A percentile compares a stretch with the other conserved stretches of the same genome.
phyloP scores from a whole-genome alignment of 805 yeast species.

The Yarrowia porcina region DNA sequence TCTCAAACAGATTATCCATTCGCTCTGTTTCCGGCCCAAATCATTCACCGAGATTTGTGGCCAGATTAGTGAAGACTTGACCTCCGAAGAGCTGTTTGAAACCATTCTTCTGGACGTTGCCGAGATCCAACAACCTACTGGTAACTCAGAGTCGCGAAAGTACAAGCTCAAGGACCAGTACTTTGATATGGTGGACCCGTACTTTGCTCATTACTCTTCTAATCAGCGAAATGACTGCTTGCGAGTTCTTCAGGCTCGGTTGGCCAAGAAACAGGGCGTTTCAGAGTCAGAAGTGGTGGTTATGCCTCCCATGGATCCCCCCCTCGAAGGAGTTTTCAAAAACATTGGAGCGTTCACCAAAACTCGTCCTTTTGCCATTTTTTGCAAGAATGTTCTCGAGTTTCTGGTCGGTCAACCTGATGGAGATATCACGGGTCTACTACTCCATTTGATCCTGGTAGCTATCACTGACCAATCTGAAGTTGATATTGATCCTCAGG shows the following conservation, averaged over 20 bases:
- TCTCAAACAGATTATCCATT: conserved; percentile 72
- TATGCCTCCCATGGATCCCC: conserved; percentile 48
- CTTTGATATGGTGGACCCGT: conserved; percentile 67
- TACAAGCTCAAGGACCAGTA: conserved; percentile 63
- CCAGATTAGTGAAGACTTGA: conserved; percentile 71
- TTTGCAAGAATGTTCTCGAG: conserved; percentile 27
- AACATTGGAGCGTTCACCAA: conserved; percentile 35
- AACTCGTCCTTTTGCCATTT: conserved; percentile 16
- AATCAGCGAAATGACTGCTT: conserved; percentile 85
- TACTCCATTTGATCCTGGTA: conserved; percentile 9
- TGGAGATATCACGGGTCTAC: not conserved
- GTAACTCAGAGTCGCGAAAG: conserved; percentile 55
- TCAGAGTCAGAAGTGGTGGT: conserved; percentile 52
- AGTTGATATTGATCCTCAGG: conserved; percentile 3
- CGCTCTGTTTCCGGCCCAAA: conserved; percentile 71
- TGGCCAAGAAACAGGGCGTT: conserved; percentile 43
- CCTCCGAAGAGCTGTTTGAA: conserved; percentile 72
- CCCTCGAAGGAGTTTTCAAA: conserved; percentile 57
- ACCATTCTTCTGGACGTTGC: conserved; percentile 55
- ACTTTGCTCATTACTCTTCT: conserved; percentile 69
- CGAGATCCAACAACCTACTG: conserved; percentile 58
- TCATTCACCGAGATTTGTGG: conserved; percentile 66
- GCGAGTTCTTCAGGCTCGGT: conserved; percentile 51
- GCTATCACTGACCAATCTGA: conserved; percentile 7
- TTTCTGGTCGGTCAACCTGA: conserved; percentile 4